Evolutionary conservation across 352 stramenopile species (phyloP).

Genomic region (Salisapilia sapeloensis): DNA sequence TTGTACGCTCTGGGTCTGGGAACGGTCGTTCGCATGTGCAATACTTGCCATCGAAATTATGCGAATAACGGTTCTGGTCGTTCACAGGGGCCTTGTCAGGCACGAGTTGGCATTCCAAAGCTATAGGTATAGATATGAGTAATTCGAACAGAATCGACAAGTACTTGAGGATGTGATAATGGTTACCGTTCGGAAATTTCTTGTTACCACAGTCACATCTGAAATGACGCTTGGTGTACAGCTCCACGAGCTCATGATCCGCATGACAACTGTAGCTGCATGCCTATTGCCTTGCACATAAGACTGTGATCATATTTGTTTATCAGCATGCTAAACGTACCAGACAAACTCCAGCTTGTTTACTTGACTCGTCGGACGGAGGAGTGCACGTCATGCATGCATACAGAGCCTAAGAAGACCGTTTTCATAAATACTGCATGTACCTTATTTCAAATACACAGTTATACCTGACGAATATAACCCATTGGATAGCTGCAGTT

Average conservation of each 20-base stretch:
- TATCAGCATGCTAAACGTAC: conserved; percentile 2
- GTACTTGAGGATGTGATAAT: no score
- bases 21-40: conserved; percentile 61
- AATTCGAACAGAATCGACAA: not conserved
- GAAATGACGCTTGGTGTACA: conserved; percentile 68
- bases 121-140: not conserved
- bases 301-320: not conserved
- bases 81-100: conserved; percentile 30
- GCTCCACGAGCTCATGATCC: conserved; percentile 57
- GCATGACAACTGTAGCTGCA: conserved; percentile 62
- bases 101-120: conserved; percentile 22
- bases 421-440: not conserved
- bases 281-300: conserved; percentile 8
- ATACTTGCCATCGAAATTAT: conserved; percentile 52
- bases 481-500: conserved; percentile 54
- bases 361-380: conserved; percentile 10
- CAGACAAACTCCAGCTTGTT: conserved; percentile 36
- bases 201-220: conserved; percentile 57
- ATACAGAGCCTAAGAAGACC: conserved; percentile 17
- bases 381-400: conserved; percentile 57
- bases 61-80: conserved; percentile 42
- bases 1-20: conserved; percentile 51
- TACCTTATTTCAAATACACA: not conserved
- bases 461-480: conserved; percentile 29
- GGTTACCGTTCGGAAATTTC: conserved; percentile 17